Base-by-base conservation (phyloP, 768 basidiomycete genomes). In the Russula earlei region DNA sequence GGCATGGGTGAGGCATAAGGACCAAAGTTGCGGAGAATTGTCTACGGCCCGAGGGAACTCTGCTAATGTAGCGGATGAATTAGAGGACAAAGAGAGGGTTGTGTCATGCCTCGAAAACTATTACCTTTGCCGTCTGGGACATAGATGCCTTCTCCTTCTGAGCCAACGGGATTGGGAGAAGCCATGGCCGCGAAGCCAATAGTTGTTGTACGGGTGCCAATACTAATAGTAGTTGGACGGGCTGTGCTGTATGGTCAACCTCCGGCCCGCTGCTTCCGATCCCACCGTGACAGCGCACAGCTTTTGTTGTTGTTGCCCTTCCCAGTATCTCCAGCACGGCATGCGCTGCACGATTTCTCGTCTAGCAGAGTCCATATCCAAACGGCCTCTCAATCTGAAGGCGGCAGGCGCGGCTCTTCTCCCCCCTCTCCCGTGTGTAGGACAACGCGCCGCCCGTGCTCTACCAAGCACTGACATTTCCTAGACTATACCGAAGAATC, bases 401-500 rank as follows among this genome's bases (percentile, higher is more conserved):
- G 64, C 70, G 49, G 69, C 72, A 11, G 69, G 71, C n/a, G 65
- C 65, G 7, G 66, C 71, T 46, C 67, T 76, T 12, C 64, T 75
- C 5, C 75, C 72, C 10, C 75, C 74, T 9, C 69, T 76, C 34
- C 72, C 73, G 75, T 75, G 44, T 50, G 72, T 67, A 41, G 70
- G 66, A 17, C 19, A 42, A 5, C 9, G 5, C 14, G 20, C 0
- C 4, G 11, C 5, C 19, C 38, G 9, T 41, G n/a, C 38, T 22
- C 46, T 33, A 42, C 36, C n/a, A 36, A 6, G 15, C n/a, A 27
- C 36, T 45, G 5, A 44, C 34, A 15, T 34, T 48, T 34, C 20
- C 7, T 54, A 76, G 75, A 1, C 65, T 79, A 14, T 76, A 75
- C 58, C 74, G 77, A 5, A 64, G 71, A 5, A 66, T 78, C 7